phyloP scores from a whole-genome alignment of 108 stramenopile genomes.

The Cyclotella distinguenda region DNA sequence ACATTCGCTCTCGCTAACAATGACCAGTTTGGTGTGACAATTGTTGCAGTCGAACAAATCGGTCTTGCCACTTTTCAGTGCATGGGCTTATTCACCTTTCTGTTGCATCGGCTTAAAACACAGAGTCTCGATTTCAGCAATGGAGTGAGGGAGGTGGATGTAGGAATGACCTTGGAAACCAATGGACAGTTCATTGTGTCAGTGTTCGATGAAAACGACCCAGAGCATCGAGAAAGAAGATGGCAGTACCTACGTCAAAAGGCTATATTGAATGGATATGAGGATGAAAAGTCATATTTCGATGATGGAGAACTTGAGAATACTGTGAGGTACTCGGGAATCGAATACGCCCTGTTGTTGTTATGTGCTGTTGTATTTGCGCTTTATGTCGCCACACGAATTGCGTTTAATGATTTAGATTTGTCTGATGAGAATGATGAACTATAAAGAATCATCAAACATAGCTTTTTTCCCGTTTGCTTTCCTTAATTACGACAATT shows the following conservation, averaged over 20 bases:
- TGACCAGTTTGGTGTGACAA: slow-evolving; percentile 67
- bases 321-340: slow-evolving; percentile 12
- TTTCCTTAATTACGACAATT: neutral
- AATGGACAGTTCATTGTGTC: slow-evolving; percentile 71
- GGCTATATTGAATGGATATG: slow-evolving; percentile 5
- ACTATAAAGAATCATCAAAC: slow-evolving; percentile 5
- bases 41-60: slow-evolving; percentile 71
- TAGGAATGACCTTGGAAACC: slow-evolving; percentile 68
- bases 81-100: slow-evolving; percentile 69
- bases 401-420: slow-evolving; percentile 40
- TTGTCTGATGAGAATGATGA: slow-evolving; percentile 17
- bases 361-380: slow-evolving; percentile 36
- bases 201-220: slow-evolving; percentile 75
- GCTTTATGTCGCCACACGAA: slow-evolving; percentile 26
- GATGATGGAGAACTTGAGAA: slow-evolving; percentile 12
- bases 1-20: slow-evolving; percentile 60
- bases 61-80: slow-evolving; percentile 49
- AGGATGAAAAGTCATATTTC: neutral
- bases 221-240: slow-evolving; percentile 67
- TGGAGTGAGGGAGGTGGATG: slow-evolving; percentile 41
- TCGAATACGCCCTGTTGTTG: slow-evolving; percentile 24
- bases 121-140: slow-evolving; percentile 16
- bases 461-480: neutral
- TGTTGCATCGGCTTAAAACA: slow-evolving; percentile 58
- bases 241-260: slow-evolving; percentile 46